These are phyloP conservation scores for Acacia crassicarpa DNA, from an alignment of 306 rosid species.

Conservation along the genomic window DNA sequence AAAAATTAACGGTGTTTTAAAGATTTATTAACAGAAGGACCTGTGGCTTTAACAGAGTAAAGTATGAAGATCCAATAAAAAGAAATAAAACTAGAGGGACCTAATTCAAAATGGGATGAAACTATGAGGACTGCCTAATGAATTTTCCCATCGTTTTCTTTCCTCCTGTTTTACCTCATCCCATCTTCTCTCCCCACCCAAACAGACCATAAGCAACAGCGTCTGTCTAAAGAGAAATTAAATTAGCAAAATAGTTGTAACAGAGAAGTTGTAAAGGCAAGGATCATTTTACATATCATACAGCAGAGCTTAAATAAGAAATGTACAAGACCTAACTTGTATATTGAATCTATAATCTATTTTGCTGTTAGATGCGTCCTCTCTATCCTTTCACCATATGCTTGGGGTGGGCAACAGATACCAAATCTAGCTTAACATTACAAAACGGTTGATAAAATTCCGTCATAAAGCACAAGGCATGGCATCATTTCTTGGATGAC, in stretches of 20 bases:
- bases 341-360: background rate
- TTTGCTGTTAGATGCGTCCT: background rate
- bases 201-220: background rate
- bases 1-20: too few relatives aligned
- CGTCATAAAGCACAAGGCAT: conserved; percentile 25
- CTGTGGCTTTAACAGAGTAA: too few relatives aligned
- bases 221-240: background rate
- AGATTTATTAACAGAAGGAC: too few relatives aligned
- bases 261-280: background rate
- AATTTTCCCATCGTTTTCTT: background rate
- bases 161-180: background rate
- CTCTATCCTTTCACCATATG: conserved; percentile 8
- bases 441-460: conserved; percentile 24
- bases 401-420: background rate
- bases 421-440: conserved; percentile 32
- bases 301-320: conserved; percentile 29
- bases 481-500: conserved; percentile 68
- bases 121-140: too few relatives aligned
- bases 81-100: too few relatives aligned
- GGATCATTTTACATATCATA: conserved; percentile 26
- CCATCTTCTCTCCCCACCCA: background rate
- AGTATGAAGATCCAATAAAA: too few relatives aligned
- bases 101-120: too few relatives aligned
- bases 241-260: background rate
- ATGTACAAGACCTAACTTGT: conserved; percentile 33